Percentiles rank a stretch among this genome's conserved stretches.
phyloP scores from a whole-genome alignment of 345 rosid genomes.

The Linum usitatissimum region DNA sequence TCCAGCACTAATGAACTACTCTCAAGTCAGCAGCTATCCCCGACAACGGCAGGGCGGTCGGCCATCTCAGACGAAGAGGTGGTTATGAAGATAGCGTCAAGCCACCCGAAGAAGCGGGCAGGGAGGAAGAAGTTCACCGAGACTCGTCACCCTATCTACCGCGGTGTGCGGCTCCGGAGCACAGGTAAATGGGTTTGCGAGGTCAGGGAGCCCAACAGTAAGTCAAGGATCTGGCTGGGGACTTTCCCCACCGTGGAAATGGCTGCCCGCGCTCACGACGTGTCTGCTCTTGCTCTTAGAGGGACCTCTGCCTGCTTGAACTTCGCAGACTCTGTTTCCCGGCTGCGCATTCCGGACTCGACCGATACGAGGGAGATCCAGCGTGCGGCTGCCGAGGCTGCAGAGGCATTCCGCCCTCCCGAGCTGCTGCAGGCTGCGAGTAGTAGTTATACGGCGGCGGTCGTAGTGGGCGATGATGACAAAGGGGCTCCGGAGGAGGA shows the following conservation, averaged over 20 bases:
- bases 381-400: conserved; percentile 60
- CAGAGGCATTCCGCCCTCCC: conserved; percentile 30
- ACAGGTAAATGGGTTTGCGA: conserved; percentile 90
- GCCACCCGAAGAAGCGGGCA: conserved; percentile 58
- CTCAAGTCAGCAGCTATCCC: too few relatives aligned
- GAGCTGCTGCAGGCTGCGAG: conserved; percentile 10
- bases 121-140: conserved; percentile 83
- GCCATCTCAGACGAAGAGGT: conserved; percentile 39
- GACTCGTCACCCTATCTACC: conserved; percentile 77
- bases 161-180: conserved; percentile 60
- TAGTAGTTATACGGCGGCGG: neutral
- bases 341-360: conserved; percentile 56
- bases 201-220: conserved; percentile 74
- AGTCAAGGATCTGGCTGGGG: conserved; percentile 82
- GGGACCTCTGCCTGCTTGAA: conserved; percentile 73
- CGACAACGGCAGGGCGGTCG: neutral
- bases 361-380: conserved; percentile 54
- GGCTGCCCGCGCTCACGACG: conserved; percentile 94
- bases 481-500: neutral
- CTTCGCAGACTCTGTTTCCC: conserved; percentile 76
- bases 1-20: too few relatives aligned
- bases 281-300: conserved; percentile 62
- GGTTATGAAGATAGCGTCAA: conserved; percentile 40
- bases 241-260: conserved; percentile 62
- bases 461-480: too few relatives aligned